Base-by-base conservation (phyloP, 2,329 filamentous ascomycete genomes). In the Colletotrichum sidae region DNA sequence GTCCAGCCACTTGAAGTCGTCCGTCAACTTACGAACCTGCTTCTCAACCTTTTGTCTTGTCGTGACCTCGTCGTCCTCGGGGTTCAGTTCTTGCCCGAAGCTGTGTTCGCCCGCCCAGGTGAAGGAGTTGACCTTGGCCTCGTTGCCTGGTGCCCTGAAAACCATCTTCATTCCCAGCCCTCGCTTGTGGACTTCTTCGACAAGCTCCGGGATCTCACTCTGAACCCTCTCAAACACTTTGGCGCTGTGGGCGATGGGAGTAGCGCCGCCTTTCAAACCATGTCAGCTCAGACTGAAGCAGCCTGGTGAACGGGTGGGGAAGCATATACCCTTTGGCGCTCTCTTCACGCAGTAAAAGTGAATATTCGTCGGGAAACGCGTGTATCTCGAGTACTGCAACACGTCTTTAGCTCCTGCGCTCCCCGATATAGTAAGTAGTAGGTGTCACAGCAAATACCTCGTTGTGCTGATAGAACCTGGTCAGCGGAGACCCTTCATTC, bases 51-150 rank as follows among this genome's bases (percentile, higher is more conserved):
- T 68, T 4, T 52, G 17, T 17, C 45, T 53, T 9, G 8, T 61
- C 2, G 61, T 67, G 34, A 17, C 50, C 5, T 65, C 61, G 34
- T 68, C 59, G 9, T 69, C 66, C 2, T 33, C 10, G 60, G 73
- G 13, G 67, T 74, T 53, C 67, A 77, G 45, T 65, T 77, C 3
- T 63, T 76, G 6, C 65, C 73, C 9, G 72, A 77, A 58, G 70
- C 74, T 10, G 72, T 58, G 60, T 55, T 67, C 39, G 13, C 64
- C 60, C 1, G 64, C 60, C 64, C 64, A 70, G 8, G 65, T 70
- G 53, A 69, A 70, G 8, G 55, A 54, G 39, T 70, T 70, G 25
- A 63, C 58, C 35, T 61, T 44, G 35, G 52, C 68, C 51, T 70
- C 69, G 1, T 67, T 49, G 6, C 69, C 69, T 2, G 68, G 69